Percentiles rank a stretch among this genome's conserved stretches.
Evolutionary conservation across 164 flowering plant species (phyloP).

Genomic region (Taxillus chinensis): DNA sequence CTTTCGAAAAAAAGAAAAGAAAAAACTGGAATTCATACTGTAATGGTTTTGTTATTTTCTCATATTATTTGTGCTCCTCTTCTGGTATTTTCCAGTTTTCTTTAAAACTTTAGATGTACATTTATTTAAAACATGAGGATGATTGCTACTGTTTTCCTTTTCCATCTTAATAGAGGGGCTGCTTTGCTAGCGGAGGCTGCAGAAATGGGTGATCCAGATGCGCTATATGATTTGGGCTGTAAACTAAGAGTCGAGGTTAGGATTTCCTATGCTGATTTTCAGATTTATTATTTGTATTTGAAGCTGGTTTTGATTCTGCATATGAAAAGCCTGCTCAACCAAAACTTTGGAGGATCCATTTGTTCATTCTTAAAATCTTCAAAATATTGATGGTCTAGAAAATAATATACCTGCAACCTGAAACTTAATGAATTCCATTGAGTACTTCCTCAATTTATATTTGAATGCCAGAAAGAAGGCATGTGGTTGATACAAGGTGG

Average conservation of each 20-base stretch:
- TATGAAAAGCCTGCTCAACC: not conserved
- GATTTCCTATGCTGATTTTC: conserved; percentile 3
- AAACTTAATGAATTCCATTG: no score
- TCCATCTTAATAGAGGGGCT: conserved; percentile 54
- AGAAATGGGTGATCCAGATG: conserved; percentile 87
- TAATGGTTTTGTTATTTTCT: no score
- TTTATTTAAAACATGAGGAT: not conserved
- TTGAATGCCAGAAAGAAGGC: no score
- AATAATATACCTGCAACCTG: no score
- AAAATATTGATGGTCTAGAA: no score
- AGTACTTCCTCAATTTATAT: no score
- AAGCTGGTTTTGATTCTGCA: not conserved
- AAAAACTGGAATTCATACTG: no score
- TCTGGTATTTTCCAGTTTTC: no score
- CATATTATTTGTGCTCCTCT: no score
- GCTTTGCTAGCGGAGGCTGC: conserved; percentile 96
- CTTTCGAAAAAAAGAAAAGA: no score
- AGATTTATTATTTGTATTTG: not conserved
- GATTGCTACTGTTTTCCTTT: not conserved
- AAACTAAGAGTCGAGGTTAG: conserved; percentile 74
- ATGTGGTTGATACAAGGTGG: no score
- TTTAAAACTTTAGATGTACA: not conserved
- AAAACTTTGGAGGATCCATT: not conserved
- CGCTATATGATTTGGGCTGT: conserved; percentile 80
- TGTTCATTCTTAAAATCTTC: no score